Evolutionary conservation across 257 asterid genomes (phyloP), one percentile per base, ranked within the genome.

Genomic region (Scutellaria galericulata): DNA sequence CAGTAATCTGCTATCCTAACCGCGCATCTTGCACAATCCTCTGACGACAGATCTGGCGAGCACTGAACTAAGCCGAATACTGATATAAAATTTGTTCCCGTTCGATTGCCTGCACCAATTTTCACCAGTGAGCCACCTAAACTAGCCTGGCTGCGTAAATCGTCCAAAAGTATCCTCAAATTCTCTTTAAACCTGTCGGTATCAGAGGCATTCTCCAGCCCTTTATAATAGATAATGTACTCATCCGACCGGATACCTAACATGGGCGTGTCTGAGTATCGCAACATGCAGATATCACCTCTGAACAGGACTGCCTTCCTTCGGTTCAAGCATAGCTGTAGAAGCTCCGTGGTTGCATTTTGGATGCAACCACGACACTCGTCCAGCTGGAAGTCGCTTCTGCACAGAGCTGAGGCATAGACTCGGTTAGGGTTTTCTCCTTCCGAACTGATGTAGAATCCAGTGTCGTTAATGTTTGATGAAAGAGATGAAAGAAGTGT

Each of bases 331-430:
- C 81, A 77, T 0, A 39, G 9, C 3, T 31, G 1, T 0, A n/a
- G 46, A 27, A 77, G 55, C 50, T 55, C 44, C 0, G 8, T 0
- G 0, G 64, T 41, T 0, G 73, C 68, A 7, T 37, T 9, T 2
- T 39, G 55, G 41, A 77, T 31, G 20, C 81, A 77, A 1, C 13
- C 8, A 1, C 75, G 75, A 6, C 79, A 75, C 18, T 3, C 0
- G 8, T 24, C 15, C 58, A 24, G 71, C 58, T 68, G 64, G 7
- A 6, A 3, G 71, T 75, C 75, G 60, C 5, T 6, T 68, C 79
- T 0, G 75, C 79, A 75, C 58, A 75, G 79, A 0, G 66, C 79
- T 2, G 62, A 6, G 65, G 75, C 79, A 66, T 51, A 35, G 75
- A 31, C 75, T 15, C 4, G 18, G n/a, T 66, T 62, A 44, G 52